Evolutionary conservation across 2,329 filamentous ascomycete genomes (phyloP), one percentile per base, ranked within the genome.

Genomic region (Trichoderma simmonsii): DNA sequence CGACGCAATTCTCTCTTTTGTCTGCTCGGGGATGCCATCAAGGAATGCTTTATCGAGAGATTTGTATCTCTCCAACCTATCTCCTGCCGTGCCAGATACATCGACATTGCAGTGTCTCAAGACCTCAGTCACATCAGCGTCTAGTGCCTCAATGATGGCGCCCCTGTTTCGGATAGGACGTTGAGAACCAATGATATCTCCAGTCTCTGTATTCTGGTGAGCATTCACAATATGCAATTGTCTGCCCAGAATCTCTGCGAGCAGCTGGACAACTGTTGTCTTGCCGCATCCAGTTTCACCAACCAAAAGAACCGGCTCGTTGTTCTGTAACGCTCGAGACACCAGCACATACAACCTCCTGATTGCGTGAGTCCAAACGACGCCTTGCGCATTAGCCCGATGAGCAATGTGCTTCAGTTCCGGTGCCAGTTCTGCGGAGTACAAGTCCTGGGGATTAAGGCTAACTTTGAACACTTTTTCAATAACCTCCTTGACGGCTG

Each of bases 281-380:
- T 99, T 99, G 73, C 97, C 96, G 78, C 95, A 98, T 6, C 96
- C 96, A 21, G 96, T 99, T 80, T 99, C 97, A 73, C 96, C 96
- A 14, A 99, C 94, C 6, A 99, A 86, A 24, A 99, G 86, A 3
- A 99, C 93, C 0, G 96, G 96, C 80, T 99, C 96, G 73, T 97
- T 94, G 78, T 98, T 96, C 30, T 89, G 88, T 72, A 99, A 85
- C 1, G 96, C 96, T 76, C 93, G 88, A 6, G 92, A 90, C n/a
- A 99, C 94, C 14, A 99, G 86, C 7, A 97, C 90, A 78, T 95
- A 98, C 0, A 99, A 85, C 66, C 96, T 89, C 18, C 94, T 91
- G 95, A 99, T 99, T 0, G 95, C 94, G 75, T 90, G 90, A 0
- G 96, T 99, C 96, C 96, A 99, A 2, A 99, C 93, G 61, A 99